phyloP scores from a whole-genome alignment of 2,329 filamentous ascomycete species.

The Zasmidium angulare region DNA sequence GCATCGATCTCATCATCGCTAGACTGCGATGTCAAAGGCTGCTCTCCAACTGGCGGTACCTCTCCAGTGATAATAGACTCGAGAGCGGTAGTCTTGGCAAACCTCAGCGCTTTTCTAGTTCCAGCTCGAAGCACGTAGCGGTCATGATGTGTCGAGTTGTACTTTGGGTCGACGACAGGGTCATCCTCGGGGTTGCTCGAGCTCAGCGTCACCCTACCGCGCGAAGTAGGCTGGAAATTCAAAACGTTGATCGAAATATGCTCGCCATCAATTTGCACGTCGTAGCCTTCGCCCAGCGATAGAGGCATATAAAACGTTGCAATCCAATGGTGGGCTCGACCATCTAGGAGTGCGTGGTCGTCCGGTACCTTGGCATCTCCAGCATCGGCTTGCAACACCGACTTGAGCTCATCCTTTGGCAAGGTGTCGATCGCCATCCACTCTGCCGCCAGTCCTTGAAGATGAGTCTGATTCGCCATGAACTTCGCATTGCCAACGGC shows the following conservation, averaged over 20 bases:
- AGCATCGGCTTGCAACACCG: background rate
- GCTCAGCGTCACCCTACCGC: constrained; percentile 60
- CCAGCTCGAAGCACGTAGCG: background rate
- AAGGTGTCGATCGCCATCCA: constrained; percentile 1
- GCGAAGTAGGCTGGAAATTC: constrained; percentile 27
- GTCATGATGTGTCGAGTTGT: constrained; percentile 35
- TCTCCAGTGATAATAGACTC: background rate
- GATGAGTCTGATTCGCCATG: background rate
- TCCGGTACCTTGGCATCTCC: background rate
- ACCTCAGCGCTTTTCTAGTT: background rate
- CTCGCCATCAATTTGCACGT: constrained; percentile 1
- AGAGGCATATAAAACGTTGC: background rate
- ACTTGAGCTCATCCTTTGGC: constrained; percentile 1
- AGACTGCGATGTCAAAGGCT: background rate
- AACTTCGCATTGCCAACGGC: background rate
- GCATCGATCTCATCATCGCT: constrained; percentile 4
- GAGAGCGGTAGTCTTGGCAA: background rate
- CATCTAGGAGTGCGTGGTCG: background rate
- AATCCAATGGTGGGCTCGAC: background rate
- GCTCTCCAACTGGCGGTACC: background rate
- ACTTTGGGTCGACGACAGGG: constrained; percentile 57
- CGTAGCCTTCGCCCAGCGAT: background rate
- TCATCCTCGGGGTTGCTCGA: constrained; percentile 62
- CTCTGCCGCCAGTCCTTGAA: background rate
- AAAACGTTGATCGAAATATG: constrained; percentile 1